Base-by-base conservation (phyloP, 306 rosid species). In the Gleditsia sinensis region DNA sequence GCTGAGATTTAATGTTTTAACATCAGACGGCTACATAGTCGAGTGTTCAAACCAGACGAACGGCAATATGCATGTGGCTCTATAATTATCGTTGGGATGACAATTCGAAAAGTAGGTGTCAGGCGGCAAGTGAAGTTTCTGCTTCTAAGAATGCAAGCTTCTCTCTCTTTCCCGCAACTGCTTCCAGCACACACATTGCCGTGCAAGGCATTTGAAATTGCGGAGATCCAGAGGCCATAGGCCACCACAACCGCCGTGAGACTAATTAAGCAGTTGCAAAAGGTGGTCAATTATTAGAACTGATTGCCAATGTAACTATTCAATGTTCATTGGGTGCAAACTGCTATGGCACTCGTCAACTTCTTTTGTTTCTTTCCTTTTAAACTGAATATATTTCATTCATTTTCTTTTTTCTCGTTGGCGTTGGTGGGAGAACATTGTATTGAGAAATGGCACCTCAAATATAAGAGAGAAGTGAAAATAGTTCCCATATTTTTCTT, bases 231-330 rank as follows among this genome's bases (percentile, higher is more conserved):
- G 7, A 64, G 30, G 57, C 79, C 40, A 65, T 36, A 33, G 43
- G 27, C 23, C 23, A 74, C 10, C 12, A 1, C 6, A 43, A 20
- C 51, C 40, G 0, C 24, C 4, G 28, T 27, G 20, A 25, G 28
- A 11, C n/a, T n/a, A n/a, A n/a, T n/a, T n/a, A n/a, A n/a, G n/a
- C n/a, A n/a, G n/a, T n/a, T n/a, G n/a, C n/a, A n/a, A n/a, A n/a
- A n/a, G n/a, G n/a, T n/a, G n/a, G n/a, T n/a, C n/a, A n/a, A n/a
- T n/a, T n/a, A 27, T 39, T 77, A 59, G 55, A 60, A 49, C 76
- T 12, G 71, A n/a, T n/a, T n/a, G 55, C 69, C 59, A 69, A 57
- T 54, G 69, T 43, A 58, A 68, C 60, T 66, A 11, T 32, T 42
- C 68, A 56, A 56, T 39, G 19, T 66, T 56, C 65, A n/a, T n/a